A percentile compares a stretch with the other conserved stretches of the same genome.
phyloP scores from a whole-genome alignment of 1,284 basidiomycete genomes.

The Taiwanofungus camphoratus region DNA sequence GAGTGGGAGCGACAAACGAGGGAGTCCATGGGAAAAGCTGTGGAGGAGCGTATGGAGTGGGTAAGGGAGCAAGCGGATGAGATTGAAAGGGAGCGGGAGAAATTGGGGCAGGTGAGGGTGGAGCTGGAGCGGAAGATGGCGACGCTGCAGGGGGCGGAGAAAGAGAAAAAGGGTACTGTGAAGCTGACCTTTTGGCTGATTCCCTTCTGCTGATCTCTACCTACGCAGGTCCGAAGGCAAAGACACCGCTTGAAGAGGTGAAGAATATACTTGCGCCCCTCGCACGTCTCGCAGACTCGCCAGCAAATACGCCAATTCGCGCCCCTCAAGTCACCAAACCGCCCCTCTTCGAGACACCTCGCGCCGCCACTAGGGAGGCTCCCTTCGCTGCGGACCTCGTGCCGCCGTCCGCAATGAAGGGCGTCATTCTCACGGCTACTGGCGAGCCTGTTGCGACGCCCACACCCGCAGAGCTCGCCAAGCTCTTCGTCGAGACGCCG shows the following conservation, averaged over 20 bases:
- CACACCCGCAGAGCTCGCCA: conserved; percentile 53
- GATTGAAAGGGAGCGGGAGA: conserved; percentile 44
- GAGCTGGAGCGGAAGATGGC: conserved; percentile 44
- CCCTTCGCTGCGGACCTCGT: conserved; percentile 19
- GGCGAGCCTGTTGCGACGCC: conserved; percentile 69
- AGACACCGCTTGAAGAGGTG: conserved; percentile 65
- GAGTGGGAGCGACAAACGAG: conserved; percentile 51
- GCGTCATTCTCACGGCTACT: conserved; percentile 69
- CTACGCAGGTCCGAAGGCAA: conserved; percentile 45
- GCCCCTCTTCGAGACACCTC: conserved; percentile 36
- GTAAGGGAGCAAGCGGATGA: conserved; percentile 46
- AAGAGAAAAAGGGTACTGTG: conserved; percentile 30
- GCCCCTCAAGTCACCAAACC: conserved; percentile 26
- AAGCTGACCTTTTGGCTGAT: background rate
- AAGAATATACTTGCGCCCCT: conserved; percentile 60
- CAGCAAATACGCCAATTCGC: conserved; percentile 21
- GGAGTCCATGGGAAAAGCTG: conserved; percentile 39
- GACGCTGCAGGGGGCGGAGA: conserved; percentile 35
- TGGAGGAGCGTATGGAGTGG: conserved; percentile 52
- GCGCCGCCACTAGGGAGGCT: conserved; percentile 19
- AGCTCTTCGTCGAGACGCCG: conserved; percentile 59
- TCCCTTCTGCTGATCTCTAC: background rate
- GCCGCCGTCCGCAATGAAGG: conserved; percentile 71
- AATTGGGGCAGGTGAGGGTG: conserved; percentile 37
- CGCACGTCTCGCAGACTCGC: conserved; percentile 32